Percentiles rank a stretch among this genome's conserved stretches.
Conservation (phyloP, 352 stramenopile genomes). For the Thalassiosira mediterranea region DNA sequence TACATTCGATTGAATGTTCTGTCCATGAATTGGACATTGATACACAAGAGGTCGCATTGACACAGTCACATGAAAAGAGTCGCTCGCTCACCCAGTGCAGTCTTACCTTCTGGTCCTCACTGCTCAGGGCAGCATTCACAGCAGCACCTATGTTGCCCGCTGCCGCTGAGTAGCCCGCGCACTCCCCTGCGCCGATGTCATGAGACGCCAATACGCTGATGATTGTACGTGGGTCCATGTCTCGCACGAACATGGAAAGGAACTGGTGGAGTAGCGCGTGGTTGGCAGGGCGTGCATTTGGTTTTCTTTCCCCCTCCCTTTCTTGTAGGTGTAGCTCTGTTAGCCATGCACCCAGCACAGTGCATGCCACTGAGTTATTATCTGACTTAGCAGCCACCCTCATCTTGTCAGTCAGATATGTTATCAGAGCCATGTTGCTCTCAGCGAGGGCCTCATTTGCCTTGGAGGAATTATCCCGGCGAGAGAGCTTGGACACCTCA, state of each 20-base stretch:
- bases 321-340: conserved; percentile 80
- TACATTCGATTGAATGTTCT: too few species aligned
- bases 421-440: conserved; percentile 76
- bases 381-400: conserved; percentile 62
- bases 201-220: conserved; percentile 76
- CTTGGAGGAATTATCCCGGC: conserved; percentile 52
- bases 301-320: conserved; percentile 35
- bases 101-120: conserved; percentile 58
- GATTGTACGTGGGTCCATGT: conserved; percentile 80
- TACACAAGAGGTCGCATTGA: too few species aligned
- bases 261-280: conserved; percentile 62
- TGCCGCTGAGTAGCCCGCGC: conserved; percentile 61
- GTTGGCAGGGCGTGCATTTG: conserved; percentile 23
- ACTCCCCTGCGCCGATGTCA: conserved; percentile 74
- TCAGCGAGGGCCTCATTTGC: conserved; percentile 61
- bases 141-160: conserved; percentile 77
- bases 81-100: too few species aligned
- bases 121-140: conserved; percentile 72
- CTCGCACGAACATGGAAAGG: conserved; percentile 71
- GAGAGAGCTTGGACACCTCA: neutral
- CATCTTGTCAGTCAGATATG: conserved; percentile 81
- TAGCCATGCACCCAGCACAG: conserved; percentile 83
- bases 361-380: conserved; percentile 70
- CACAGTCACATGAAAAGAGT: too few species aligned
- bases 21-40: too few species aligned